phyloP scores from a whole-genome alignment of 2,329 filamentous ascomycete genomes.

The Didymella pomorum region DNA sequence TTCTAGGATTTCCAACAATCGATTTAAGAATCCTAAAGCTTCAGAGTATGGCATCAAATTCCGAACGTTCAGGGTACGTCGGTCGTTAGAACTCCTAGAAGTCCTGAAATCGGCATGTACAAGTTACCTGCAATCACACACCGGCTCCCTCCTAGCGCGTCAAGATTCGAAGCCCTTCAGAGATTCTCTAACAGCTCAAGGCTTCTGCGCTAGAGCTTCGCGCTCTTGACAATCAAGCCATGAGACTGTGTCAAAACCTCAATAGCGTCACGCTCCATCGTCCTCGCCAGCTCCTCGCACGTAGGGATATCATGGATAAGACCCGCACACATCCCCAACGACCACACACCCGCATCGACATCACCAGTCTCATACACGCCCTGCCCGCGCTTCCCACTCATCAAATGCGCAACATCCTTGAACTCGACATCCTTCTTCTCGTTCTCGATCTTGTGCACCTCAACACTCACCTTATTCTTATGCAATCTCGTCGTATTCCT shows the following conservation, averaged over 20 bases:
- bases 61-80: too few relatives aligned
- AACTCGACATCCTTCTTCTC: slow-evolving; percentile 38
- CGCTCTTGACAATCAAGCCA: slow-evolving; percentile 26
- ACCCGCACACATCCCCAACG: slow-evolving; percentile 96
- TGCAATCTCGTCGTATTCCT: slow-evolving; percentile 37
- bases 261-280: slow-evolving; percentile 40
- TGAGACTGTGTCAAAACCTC: slow-evolving; percentile 33
- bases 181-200: neutral
- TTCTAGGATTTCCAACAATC: too few relatives aligned
- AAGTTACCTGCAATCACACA: neutral
- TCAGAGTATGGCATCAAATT: too few relatives aligned
- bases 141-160: neutral
- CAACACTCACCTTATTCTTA: slow-evolving; percentile 37
- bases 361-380: slow-evolving; percentile 39
- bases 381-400: slow-evolving; percentile 39
- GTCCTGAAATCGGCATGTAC: too few relatives aligned
- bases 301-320: slow-evolving; percentile 60
- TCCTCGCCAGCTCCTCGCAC: slow-evolving; percentile 46
- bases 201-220: slow-evolving; percentile 22
- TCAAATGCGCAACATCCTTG: slow-evolving; percentile 39
- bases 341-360: slow-evolving; percentile 42
- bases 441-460: slow-evolving; percentile 39
- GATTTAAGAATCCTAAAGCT: too few relatives aligned
- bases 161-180: neutral
- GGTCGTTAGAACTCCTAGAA: too few relatives aligned